A percentile compares a stretch with the other conserved stretches of the same genome.
Conservation (phyloP, 768 basidiomycete genomes). For the Clathrus columnatus region DNA sequence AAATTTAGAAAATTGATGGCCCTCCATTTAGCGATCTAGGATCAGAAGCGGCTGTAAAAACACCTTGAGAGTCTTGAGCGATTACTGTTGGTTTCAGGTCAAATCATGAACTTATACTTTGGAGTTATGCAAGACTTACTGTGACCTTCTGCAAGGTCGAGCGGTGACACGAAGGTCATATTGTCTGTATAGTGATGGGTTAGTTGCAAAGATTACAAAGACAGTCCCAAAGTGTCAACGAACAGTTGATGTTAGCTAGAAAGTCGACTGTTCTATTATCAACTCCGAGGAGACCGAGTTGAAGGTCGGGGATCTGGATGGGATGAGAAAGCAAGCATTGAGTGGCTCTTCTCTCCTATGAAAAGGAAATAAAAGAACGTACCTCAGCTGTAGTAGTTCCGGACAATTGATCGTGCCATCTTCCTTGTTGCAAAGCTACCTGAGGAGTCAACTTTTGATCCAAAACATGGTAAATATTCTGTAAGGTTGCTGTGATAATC, state of each 20-base stretch:
- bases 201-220: neutral
- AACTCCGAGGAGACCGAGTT: slow-evolving; percentile 15
- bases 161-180: neutral
- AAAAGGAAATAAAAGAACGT: neutral
- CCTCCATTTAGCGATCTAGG: slow-evolving; percentile 10
- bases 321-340: neutral
- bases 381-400: slow-evolving; percentile 18
- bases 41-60: slow-evolving; percentile 11
- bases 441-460: slow-evolving; percentile 23
- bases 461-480: slow-evolving; percentile 27
- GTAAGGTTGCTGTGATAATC: slow-evolving; percentile 31
- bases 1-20: slow-evolving; percentile 2
- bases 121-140: neutral
- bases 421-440: slow-evolving; percentile 14
- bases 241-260: slow-evolving; percentile 13
- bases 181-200: neutral
- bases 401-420: slow-evolving; percentile 24
- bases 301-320: neutral
- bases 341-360: neutral
- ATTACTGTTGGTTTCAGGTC: neutral
- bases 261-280: slow-evolving; percentile 15
- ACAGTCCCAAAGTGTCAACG: neutral
- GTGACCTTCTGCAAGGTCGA: neutral
- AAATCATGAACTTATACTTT: neutral
- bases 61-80: neutral